Evolutionary conservation across 192 early-diverging fungal genomes (phyloP).

Genomic region (Helicostylum pulchrum): DNA sequence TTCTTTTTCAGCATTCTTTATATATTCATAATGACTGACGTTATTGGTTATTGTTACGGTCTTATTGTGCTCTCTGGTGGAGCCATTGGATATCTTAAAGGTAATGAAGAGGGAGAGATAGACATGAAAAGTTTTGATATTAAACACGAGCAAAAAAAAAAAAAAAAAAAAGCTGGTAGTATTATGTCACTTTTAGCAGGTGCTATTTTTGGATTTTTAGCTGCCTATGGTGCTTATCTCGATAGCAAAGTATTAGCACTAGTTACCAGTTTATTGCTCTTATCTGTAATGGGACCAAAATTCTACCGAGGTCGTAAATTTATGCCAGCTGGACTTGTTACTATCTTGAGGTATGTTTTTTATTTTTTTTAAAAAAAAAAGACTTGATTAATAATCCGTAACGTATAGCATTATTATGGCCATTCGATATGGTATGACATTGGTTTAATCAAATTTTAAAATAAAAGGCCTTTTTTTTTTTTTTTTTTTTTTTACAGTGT

Average conservation of each 20-base stretch:
- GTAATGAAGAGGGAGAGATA: not conserved
- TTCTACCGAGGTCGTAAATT: slow-evolving; percentile 40
- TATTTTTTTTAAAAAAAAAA: not conserved
- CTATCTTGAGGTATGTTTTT: slow-evolving; percentile 32
- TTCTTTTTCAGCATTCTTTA: too few relatives aligned
- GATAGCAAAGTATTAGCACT: slow-evolving; percentile 3
- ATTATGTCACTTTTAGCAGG: slow-evolving; percentile 28
- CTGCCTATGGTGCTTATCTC: slow-evolving; percentile 27
- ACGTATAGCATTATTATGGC: slow-evolving; percentile 9
- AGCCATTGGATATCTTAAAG: slow-evolving; percentile 24
- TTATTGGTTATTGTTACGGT: slow-evolving; percentile 27
- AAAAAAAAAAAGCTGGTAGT: slow-evolving; percentile 32
- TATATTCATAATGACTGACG: slow-evolving; percentile 17
- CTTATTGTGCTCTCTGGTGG: slow-evolving; percentile 24
- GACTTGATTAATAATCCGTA: not conserved
- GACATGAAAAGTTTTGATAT: not conserved
- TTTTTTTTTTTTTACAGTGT: not conserved
- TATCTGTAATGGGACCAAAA: slow-evolving; percentile 39
- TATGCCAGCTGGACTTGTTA: slow-evolving; percentile 45
- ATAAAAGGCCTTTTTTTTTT: not conserved
- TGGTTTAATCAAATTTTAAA: not conserved
- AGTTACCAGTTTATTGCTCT: slow-evolving; percentile 27
- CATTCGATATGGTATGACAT: slow-evolving; percentile 2
- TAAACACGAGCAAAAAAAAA: too few relatives aligned
- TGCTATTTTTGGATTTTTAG: slow-evolving; percentile 27